phyloP scores from a whole-genome alignment of 2,329 filamentous ascomycete species.

The Talaromyces sp. region DNA sequence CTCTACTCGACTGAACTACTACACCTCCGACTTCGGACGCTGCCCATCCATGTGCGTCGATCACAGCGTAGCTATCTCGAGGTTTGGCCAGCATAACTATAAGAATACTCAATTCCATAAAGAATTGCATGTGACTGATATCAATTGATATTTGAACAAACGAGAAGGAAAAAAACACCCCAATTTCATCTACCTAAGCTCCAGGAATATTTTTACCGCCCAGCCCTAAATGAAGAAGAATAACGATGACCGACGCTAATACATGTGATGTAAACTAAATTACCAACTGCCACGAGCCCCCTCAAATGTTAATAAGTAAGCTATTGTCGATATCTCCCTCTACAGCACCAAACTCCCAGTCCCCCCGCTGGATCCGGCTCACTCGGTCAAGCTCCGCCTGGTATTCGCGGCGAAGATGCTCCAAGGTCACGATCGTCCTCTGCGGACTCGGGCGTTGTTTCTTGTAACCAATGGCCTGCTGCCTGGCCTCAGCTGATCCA shows the following conservation, averaged over 20 bases:
- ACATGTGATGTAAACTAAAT: not conserved
- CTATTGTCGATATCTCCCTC: conserved; percentile 11
- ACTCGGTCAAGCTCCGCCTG: conserved; percentile 84
- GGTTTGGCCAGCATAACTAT: no score
- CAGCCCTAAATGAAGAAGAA: not conserved
- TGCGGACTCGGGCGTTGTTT: conserved; percentile 38
- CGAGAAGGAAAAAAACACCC: not conserved
- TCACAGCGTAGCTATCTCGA: no score
- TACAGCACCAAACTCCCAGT: conserved; percentile 66
- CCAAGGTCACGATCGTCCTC: conserved; percentile 76
- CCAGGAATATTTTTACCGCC: not conserved
- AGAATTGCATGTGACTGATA: not conserved
- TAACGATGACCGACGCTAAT: not conserved
- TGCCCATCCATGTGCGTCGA: no score
- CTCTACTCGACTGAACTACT: no score
- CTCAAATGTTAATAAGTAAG: conserved; percentile 3
- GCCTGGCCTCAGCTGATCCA: conserved; percentile 3
- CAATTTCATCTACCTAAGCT: not conserved
- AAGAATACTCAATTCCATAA: not conserved
- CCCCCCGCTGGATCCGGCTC: conserved; percentile 79
- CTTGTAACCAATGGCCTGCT: conserved; percentile 9
- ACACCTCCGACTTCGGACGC: no score
- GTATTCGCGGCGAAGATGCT: conserved; percentile 82
- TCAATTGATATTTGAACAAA: not conserved
- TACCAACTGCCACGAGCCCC: not conserved